Evolutionary conservation across 202 grass and related monocot genomes (phyloP).

Genomic region (Brachypodium distachyon): DNA sequence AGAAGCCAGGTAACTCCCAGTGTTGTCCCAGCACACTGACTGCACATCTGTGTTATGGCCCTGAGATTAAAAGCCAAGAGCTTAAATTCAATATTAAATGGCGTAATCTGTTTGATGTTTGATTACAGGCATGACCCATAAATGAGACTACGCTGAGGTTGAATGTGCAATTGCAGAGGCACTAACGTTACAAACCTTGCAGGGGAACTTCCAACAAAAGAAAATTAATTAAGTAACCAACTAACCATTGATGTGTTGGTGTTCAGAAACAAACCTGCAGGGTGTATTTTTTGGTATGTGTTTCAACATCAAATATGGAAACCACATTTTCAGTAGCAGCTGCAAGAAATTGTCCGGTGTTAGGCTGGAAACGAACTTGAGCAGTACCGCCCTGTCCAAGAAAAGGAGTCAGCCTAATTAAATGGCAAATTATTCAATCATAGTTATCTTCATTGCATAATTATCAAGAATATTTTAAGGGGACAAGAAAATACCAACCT

Average conservation of each 20-base stretch:
- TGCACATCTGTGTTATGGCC: constrained; percentile 74
- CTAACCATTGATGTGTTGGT: background rate
- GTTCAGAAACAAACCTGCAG: constrained; percentile 58
- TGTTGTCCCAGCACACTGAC: constrained; percentile 95
- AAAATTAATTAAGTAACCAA: background rate
- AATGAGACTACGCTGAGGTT: too few species aligned
- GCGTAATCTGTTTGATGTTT: background rate
- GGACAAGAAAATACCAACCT: constrained; percentile 36
- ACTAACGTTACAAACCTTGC: background rate
- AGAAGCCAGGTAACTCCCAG: constrained; percentile 70
- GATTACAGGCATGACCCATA: background rate
- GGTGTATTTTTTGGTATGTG: constrained; percentile 52
- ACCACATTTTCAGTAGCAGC: constrained; percentile 75
- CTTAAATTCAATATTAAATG: constrained; percentile 6
- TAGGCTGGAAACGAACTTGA: constrained; percentile 97
- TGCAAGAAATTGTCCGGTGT: constrained; percentile 62
- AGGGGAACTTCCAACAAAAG: background rate
- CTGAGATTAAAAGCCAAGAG: constrained; percentile 41
- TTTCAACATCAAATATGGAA: constrained; percentile 80
- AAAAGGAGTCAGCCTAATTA: background rate
- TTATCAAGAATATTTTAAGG: background rate
- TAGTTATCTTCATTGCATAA: background rate
- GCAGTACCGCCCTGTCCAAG: constrained; percentile 65
- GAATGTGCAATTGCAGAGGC: background rate
- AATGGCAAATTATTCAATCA: background rate